Evolutionary conservation across 2,329 filamentous ascomycete species (phyloP), one percentile per base, ranked within the genome.

Genomic region (Fonsecaea erecta): DNA sequence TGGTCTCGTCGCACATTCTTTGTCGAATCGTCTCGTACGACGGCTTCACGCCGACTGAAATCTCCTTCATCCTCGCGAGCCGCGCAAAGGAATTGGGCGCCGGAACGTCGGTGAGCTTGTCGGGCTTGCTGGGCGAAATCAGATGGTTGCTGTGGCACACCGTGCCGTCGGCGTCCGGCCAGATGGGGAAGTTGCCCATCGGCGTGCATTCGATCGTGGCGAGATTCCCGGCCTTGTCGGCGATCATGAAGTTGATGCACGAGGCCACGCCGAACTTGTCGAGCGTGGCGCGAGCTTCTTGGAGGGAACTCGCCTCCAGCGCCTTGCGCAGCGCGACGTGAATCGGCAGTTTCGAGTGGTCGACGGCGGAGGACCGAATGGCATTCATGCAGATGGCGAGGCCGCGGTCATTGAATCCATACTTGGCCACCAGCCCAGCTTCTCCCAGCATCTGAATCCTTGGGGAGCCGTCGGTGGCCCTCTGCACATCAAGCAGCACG

Each of bases 331-430:
- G 78, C 0, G 84, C 86, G 6, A 90, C 76, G 71, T 90, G 87
- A n/a, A 87, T 83, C 0, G 88, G 87, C 2, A 89, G 70, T 7
- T 80, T 81, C 0, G 75, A 74, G 1, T 75, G 70, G 70, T 86
- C 79, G 54, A 88, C 81, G 0, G 86, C 85, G 1, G 80, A 79
- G 2, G 84, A 85, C 43, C 81, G 80, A 65, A 90, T 86, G 0
- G 87, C 88, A 66, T 90, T 90, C 8, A 89, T 77, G 51, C 83
- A 84, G 0, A 83, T 82, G 0, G 86, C 87, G 0, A 90, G 85
- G 0, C 86, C 85, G 0, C 74, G 71, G 16, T 76, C 77, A 71
- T 90, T 90, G 69, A 89, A 78, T 0, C 88, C 88, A 24, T 90
- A 88, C 74, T 90, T 90, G 14, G 86, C 87, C 35, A 90, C 81